Percentiles rank a stretch among this genome's conserved stretches.
These are phyloP conservation scores for Rhizomucor pusillus DNA, from an alignment of 371 early-diverging fungal species.

Conservation along the genomic window DNA sequence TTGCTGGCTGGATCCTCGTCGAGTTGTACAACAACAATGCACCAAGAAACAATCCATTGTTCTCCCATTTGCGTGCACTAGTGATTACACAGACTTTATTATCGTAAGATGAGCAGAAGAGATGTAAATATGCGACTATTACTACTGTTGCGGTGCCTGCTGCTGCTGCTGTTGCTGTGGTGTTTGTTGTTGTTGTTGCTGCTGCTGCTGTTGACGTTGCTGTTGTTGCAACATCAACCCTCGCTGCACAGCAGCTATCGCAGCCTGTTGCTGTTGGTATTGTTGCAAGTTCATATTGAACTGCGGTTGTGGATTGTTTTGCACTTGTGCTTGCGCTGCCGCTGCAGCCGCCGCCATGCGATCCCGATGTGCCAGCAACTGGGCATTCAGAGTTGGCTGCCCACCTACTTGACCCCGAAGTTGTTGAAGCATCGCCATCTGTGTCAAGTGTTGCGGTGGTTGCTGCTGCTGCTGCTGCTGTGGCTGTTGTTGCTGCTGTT, in stretches of 20 bases:
- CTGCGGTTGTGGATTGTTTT: constrained; percentile 14
- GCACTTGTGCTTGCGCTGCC: constrained; percentile 11
- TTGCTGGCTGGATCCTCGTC: too few relatives aligned
- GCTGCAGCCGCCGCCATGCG: constrained; percentile 15
- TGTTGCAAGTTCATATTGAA: constrained; percentile 25
- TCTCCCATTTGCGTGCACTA: too few relatives aligned
- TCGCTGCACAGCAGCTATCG: constrained; percentile 19
- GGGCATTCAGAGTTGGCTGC: constrained; percentile 13
- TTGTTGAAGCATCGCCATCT: constrained; percentile 11
- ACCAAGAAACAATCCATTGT: too few relatives aligned
- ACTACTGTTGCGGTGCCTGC: constrained; percentile 8
- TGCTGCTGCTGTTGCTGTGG: constrained; percentile 13
- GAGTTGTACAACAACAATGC: too few relatives aligned
- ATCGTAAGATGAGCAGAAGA: too few relatives aligned
- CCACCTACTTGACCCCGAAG: constrained; percentile 6
- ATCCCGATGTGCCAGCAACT: constrained; percentile 17
- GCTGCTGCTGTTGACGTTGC: constrained; percentile 36
- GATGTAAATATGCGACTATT: too few relatives aligned
- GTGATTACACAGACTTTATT: too few relatives aligned
- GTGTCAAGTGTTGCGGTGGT: constrained; percentile 11
- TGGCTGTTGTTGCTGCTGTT: too few relatives aligned
- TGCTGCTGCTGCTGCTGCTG: too few relatives aligned
- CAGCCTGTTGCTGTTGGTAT: constrained; percentile 35
- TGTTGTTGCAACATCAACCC: constrained; percentile 16
- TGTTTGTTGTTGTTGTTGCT: too few relatives aligned